A percentile compares a stretch with the other conserved stretches of the same genome.
phyloP scores from a whole-genome alignment of 768 basidiomycete species.

The Boletus fagicola region DNA sequence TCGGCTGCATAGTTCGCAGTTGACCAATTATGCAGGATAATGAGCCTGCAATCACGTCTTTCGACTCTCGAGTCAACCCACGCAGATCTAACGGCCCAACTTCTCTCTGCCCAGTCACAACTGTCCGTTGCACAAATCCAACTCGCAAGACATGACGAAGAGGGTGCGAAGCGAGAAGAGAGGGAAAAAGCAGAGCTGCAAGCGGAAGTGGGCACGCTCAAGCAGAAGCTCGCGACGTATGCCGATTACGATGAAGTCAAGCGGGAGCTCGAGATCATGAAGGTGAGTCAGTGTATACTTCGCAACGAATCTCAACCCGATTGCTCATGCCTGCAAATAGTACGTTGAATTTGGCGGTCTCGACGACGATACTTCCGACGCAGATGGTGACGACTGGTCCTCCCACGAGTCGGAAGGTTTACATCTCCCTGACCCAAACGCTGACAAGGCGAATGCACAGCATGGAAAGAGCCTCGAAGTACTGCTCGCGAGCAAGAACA shows the following conservation, averaged over 20 bases:
- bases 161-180: conserved; percentile 16
- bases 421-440: conserved; percentile 85
- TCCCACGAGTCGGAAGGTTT: conserved; percentile 48
- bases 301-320: not conserved
- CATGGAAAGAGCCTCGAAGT: conserved; percentile 84
- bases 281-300: conserved; percentile 48
- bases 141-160: conserved; percentile 17
- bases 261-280: conserved; percentile 97
- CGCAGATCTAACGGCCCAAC: conserved; percentile 13
- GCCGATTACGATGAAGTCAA: conserved; percentile 96
- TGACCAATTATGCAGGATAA: conserved; percentile 16
- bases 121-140: conserved; percentile 18
- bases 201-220: conserved; percentile 67
- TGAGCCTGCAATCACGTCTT: conserved; percentile 65
- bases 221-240: conserved; percentile 66
- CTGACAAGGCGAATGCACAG: conserved; percentile 73
- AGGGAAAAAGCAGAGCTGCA: conserved; percentile 38
- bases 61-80: conserved; percentile 65
- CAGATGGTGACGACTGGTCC: conserved; percentile 52
- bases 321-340: conserved; percentile 39
- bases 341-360: conserved; percentile 95
- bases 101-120: conserved; percentile 20
- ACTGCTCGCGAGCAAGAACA: conserved; percentile 91
- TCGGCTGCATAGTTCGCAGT: not conserved
- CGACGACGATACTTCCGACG: conserved; percentile 56